A percentile compares a stretch with the other conserved stretches of the same genome.
Evolutionary conservation across 2,329 filamentous ascomycete genomes (phyloP).

Genomic region (Fusarium solani-melongenae): DNA sequence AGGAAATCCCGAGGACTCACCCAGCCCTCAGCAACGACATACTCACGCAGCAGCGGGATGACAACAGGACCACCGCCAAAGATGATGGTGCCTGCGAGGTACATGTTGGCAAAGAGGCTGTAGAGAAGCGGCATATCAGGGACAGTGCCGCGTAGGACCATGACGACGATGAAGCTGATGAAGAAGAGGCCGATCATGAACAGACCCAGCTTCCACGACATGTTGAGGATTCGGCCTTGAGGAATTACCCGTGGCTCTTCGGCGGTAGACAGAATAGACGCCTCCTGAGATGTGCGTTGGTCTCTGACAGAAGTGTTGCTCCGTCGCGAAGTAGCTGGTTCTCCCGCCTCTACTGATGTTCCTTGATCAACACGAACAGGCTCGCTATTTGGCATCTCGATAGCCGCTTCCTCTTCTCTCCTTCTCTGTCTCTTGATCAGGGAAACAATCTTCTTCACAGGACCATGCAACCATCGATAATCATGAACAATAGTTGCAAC

Average conservation of each 20-base stretch:
- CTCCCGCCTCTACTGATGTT: neutral
- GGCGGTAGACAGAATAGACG: slow-evolving; percentile 43
- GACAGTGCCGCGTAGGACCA: slow-evolving; percentile 61
- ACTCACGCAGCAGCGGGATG: slow-evolving; percentile 70
- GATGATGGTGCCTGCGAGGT: slow-evolving; percentile 77
- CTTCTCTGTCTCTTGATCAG: slow-evolving; percentile 4
- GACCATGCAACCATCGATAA: slow-evolving; percentile 59
- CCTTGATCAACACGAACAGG: neutral
- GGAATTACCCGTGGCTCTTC: slow-evolving; percentile 48
- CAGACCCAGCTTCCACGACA: slow-evolving; percentile 59
- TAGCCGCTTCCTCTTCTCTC: slow-evolving; percentile 5
- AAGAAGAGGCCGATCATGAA: slow-evolving; percentile 62
- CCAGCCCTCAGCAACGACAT: slow-evolving; percentile 76
- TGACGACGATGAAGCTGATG: slow-evolving; percentile 64
- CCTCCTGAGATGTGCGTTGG: neutral
- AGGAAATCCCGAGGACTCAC: slow-evolving; percentile 77
- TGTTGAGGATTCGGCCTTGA: slow-evolving; percentile 47
- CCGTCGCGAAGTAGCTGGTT: neutral
- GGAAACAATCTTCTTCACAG: neutral
- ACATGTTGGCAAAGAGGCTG: slow-evolving; percentile 77
- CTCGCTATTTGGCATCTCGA: slow-evolving; percentile 11
- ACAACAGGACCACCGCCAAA: slow-evolving; percentile 74
- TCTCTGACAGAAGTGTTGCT: slow-evolving; percentile 6
- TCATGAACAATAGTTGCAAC: slow-evolving; percentile 66
- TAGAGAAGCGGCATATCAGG: slow-evolving; percentile 59